phyloP scores from a whole-genome alignment of 306 rosid species.

The Parietaria judaica region DNA sequence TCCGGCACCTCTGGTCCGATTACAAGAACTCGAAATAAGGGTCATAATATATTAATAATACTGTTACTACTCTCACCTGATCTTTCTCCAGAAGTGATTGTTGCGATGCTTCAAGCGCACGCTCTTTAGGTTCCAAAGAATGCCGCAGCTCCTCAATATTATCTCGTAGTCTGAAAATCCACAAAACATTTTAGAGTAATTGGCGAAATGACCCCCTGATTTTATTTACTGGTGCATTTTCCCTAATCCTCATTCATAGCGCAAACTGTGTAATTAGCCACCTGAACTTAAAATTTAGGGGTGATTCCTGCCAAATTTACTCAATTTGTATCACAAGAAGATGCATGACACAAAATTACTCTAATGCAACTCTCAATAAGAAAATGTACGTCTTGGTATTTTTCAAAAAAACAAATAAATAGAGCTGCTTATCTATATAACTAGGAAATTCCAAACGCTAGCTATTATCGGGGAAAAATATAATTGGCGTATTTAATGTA shows the following conservation, averaged over 20 bases:
- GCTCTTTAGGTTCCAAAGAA: slow-evolving; percentile 84
- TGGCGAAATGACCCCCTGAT: background rate
- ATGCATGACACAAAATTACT: background rate
- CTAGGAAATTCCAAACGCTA: background rate
- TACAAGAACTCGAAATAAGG: too few species aligned
- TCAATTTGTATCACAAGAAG: slow-evolving; percentile 9
- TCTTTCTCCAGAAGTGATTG: slow-evolving; percentile 80
- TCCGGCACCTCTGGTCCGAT: too few species aligned
- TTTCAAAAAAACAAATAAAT: background rate
- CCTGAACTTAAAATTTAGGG: too few species aligned
- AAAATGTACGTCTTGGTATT: background rate
- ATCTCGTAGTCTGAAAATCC: slow-evolving; percentile 69
- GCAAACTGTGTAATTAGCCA: background rate
- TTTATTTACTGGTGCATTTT: too few species aligned
- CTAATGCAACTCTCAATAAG: background rate
- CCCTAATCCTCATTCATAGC: background rate
- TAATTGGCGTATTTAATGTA: too few species aligned
- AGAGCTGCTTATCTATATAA: background rate
- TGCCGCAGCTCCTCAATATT: slow-evolving; percentile 78
- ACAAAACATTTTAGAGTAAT: background rate
- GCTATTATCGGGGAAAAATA: too few species aligned
- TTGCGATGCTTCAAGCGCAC: slow-evolving; percentile 72
- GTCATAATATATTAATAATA: too few species aligned
- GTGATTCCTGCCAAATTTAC: too few species aligned
- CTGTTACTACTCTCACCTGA: slow-evolving; percentile 42